Percentiles rank a stretch among this genome's conserved stretches.
These are phyloP conservation scores for Glycine tomentella DNA, from an alignment of 306 rosid species.

Conservation along the genomic window DNA sequence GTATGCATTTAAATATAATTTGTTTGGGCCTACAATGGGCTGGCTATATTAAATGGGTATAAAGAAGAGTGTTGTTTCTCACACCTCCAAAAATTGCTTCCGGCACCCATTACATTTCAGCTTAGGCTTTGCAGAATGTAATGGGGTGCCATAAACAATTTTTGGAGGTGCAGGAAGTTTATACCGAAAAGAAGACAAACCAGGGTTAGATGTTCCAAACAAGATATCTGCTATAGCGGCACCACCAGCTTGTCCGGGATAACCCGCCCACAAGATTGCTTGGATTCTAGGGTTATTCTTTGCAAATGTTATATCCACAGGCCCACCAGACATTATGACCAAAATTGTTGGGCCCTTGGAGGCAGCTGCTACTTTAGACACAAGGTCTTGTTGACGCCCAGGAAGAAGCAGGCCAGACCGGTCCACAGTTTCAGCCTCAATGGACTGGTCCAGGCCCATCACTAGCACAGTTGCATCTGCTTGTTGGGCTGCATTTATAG, in stretches of 20 bases:
- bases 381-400: constrained; percentile 77
- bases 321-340: constrained; percentile 87
- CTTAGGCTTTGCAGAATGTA: too few relatives aligned
- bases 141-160: too few relatives aligned
- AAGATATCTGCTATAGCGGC: constrained; percentile 78
- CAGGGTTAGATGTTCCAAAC: constrained; percentile 69
- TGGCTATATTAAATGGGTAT: too few relatives aligned
- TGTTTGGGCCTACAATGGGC: too few relatives aligned
- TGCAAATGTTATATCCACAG: constrained; percentile 74
- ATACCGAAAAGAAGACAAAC: constrained; percentile 30
- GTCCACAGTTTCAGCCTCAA: constrained; percentile 80
- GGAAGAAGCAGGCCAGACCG: constrained; percentile 70
- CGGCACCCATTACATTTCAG: too few relatives aligned
- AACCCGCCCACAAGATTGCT: constrained; percentile 81
- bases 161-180: too few relatives aligned
- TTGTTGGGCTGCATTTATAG: constrained; percentile 60
- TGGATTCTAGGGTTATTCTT: constrained; percentile 60
- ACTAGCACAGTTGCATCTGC: constrained; percentile 75
- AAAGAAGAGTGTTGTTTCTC: too few relatives aligned
- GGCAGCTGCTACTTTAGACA: constrained; percentile 69
- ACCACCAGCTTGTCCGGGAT: constrained; percentile 90
- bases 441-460: constrained; percentile 83
- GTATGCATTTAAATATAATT: too few relatives aligned
- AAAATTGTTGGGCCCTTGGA: constrained; percentile 72
- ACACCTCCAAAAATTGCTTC: too few relatives aligned